Base-by-base conservation (phyloP, 2,329 filamentous ascomycete genomes). In the Paramyrothecium roridum region DNA sequence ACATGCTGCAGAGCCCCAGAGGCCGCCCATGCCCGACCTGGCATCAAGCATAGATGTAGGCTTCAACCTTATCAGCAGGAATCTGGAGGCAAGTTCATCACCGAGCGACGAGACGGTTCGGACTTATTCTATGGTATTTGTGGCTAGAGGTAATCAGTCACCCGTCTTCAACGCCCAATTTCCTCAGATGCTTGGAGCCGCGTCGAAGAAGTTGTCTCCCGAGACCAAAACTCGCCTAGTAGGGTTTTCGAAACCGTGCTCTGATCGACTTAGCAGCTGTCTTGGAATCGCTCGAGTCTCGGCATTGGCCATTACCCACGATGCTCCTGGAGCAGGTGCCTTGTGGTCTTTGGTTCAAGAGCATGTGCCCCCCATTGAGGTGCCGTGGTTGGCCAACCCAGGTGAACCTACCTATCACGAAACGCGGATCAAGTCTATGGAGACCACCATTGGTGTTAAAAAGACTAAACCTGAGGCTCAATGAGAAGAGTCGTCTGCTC, bases 281-380 rank as follows among this genome's bases (percentile, higher is more conserved):
- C 73, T 91, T 3, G 82, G 82, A 2, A 76, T 90, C 11, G 83
- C 85, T 1, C 79, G 86, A 34, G 85, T 85, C 1, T 88, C 86
- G 1, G 84, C 85, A 21, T 72, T 91, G 33, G 88, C 81, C 1
- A 67, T 91, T 8, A 69, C 76, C 20, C 73, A 75, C 8, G 79
- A 74, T 40, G 84, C 86, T 1, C 84, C 85, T 0, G 79, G 82
- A 46, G 77, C 82, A 0, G 77, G 77, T 51, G 76, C 81, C 1
- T 67, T 91, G 11, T 66, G 86, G 22, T 77, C 84, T 3, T 82
- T 85, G 60, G 77, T 85, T 1, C 69, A 76, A 30, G 71, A 78
- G 37, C 73, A 76, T 54, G 82, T 90, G 2, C 69, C 76, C 2
- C 67, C 76, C 1, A 72, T 87, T 22, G 72, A 81, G 37, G 75